Evolutionary conservation across 805 yeast genomes (phyloP).

Genomic region (Wickerhamiella kurtzmanii): DNA sequence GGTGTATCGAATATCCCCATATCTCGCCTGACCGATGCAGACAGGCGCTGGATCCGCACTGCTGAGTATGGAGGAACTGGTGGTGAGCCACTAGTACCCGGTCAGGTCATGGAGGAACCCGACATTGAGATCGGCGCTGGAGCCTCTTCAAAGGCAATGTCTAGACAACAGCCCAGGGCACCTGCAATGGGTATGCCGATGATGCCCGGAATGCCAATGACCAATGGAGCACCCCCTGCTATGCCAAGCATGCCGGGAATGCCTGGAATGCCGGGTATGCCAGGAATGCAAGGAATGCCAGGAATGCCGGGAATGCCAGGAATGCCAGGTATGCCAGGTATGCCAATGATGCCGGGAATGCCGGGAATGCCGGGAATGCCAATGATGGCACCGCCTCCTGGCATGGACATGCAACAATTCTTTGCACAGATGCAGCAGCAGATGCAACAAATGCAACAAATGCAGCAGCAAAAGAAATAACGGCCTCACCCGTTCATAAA

Average conservation of each 20-base stretch:
- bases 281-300: constrained; percentile 15
- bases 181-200: constrained; percentile 14
- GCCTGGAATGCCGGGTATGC: constrained; percentile 19
- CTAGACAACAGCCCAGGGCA: neutral
- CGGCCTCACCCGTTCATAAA: too few relatives aligned
- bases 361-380: constrained; percentile 23
- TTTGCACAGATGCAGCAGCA: constrained; percentile 19
- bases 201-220: constrained; percentile 21
- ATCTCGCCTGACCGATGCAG: constrained; percentile 84
- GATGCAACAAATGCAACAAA: constrained; percentile 12
- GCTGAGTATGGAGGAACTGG: constrained; percentile 98
- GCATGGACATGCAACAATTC: constrained; percentile 15
- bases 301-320: constrained; percentile 8
- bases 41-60: constrained; percentile 69
- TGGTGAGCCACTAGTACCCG: constrained; percentile 65
- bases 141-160: constrained; percentile 34
- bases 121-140: constrained; percentile 95
- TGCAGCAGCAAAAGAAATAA: neutral
- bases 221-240: too few relatives aligned
- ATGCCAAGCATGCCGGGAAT: constrained; percentile 16
- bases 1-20: constrained; percentile 84
- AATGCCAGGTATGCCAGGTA: constrained; percentile 10
- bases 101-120: constrained; percentile 86
- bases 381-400: constrained; percentile 19
- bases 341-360: constrained; percentile 23